phyloP scores from a whole-genome alignment of 2,329 filamentous ascomycete species.

The Trichoderma brevicompactum region DNA sequence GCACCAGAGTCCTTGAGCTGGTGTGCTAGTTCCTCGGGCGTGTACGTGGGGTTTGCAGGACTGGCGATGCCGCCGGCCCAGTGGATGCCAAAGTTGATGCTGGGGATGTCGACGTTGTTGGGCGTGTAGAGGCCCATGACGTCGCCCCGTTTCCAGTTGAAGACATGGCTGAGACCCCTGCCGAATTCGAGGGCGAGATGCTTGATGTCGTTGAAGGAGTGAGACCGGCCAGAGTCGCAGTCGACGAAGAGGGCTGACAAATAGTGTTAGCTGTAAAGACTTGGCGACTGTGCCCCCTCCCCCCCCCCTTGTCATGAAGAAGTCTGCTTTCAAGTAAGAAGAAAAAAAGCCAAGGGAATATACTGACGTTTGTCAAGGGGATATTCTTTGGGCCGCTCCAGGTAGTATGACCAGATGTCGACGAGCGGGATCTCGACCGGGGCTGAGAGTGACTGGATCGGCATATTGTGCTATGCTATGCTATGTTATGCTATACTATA shows the following conservation, averaged over 20 bases:
- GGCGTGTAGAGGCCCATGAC: constrained; percentile 82
- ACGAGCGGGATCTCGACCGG: constrained; percentile 70
- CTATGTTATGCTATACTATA: background rate
- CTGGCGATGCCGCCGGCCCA: constrained; percentile 84
- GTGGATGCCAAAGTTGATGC: constrained; percentile 75
- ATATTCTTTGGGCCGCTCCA: constrained; percentile 70
- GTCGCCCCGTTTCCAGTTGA: constrained; percentile 82
- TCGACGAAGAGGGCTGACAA: constrained; percentile 75
- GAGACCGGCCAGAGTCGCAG: constrained; percentile 66
- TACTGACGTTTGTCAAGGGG: constrained; percentile 72
- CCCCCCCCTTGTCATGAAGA: too few species aligned
- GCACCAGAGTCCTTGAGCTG: constrained; percentile 81
- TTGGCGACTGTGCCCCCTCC: background rate
- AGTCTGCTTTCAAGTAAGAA: background rate
- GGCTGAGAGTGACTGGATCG: constrained; percentile 68
- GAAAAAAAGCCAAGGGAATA: background rate
- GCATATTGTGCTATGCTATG: constrained; percentile 57
- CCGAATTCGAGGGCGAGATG: constrained; percentile 74
- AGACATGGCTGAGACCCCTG: constrained; percentile 72
- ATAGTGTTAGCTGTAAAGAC: background rate
- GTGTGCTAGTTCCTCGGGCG: constrained; percentile 78
- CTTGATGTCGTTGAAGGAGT: constrained; percentile 73
- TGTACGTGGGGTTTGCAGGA: constrained; percentile 90
- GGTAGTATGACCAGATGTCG: constrained; percentile 79
- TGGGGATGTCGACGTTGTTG: constrained; percentile 82